Evolutionary conservation across 176 grass and related monocot genomes (phyloP), one percentile per base, ranked within the genome.

Genomic region (Ampelocalamus luodianensis): DNA sequence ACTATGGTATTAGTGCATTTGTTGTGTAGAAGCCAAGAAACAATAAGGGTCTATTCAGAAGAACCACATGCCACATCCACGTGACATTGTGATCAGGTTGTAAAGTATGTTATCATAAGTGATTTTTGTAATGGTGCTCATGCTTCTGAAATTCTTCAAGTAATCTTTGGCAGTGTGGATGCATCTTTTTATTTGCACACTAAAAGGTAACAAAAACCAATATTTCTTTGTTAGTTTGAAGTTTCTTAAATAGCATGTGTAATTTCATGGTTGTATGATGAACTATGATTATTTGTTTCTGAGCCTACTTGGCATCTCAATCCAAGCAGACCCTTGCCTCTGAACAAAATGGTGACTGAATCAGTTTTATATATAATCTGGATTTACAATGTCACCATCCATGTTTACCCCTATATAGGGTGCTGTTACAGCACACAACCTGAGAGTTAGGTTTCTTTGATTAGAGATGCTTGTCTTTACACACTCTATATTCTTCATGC

Each of bases 291-390:
- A 67, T 22, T n/a, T 16, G 3, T 63, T 48, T 27, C 34, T 7
- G 1, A 75, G 20, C 29, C 59, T 75, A 26, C 22, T 40, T 53
- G 46, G 46, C 20, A 68, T 54, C 29, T 24, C 32, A 80, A 53
- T 54, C 8, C 17, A 23, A 76, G 13, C 34, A 16, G 22, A 29
- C 45, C 59, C 45, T 50, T 83, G 29, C 61, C 37, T 74, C 20
- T 39, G 12, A 64, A 65, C 44, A 50, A 34, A 63, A 49, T 58
- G 4, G 20, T 50, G 8, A 34, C 22, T 38, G 22, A 51, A 51
- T 53, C 58, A 83, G 51, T 39, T 8, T 68, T 20, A 68, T 51
- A 58, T 38, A 37, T 80, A 22, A 37, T 22, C 46, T 71, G n/a
- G 23, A 10, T 22, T 32, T 32, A 46, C 10, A 8, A 16, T 66